phyloP scores from a whole-genome alignment of 2,329 filamentous ascomycete species.

The Alternaria gaisen region DNA sequence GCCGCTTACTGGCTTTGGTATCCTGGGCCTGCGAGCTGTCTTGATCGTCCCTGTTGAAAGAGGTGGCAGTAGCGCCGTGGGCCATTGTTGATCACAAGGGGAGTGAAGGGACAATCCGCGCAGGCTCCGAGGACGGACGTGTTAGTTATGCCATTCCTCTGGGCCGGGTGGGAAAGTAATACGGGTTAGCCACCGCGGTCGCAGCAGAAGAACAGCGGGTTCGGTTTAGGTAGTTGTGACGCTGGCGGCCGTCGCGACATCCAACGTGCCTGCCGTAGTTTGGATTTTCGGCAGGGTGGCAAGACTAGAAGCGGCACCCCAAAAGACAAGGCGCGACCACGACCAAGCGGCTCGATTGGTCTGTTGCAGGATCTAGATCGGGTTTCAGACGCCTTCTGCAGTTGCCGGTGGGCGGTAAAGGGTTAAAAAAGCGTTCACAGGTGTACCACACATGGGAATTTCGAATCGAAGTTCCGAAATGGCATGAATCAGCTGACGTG shows the following conservation, averaged over 20 bases:
- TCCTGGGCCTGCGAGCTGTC: slow-evolving; percentile 26
- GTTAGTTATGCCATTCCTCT: slow-evolving; percentile 28
- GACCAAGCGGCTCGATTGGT: slow-evolving; percentile 8
- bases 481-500: slow-evolving; percentile 13
- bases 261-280: slow-evolving; percentile 13
- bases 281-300: slow-evolving; percentile 11
- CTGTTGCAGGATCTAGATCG: slow-evolving; percentile 8
- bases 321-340: not conserved
- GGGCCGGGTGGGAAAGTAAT: slow-evolving; percentile 6
- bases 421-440: not conserved
- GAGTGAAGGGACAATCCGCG: slow-evolving; percentile 17
- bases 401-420: slow-evolving; percentile 7
- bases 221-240: slow-evolving; percentile 20
- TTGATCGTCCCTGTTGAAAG: slow-evolving; percentile 31
- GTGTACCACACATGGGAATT: slow-evolving; percentile 4
- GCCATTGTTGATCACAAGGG: slow-evolving; percentile 35
- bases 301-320: slow-evolving; percentile 2
- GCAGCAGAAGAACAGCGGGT: slow-evolving; percentile 6
- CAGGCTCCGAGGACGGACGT: slow-evolving; percentile 32
- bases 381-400: not conserved
- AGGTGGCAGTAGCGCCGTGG: slow-evolving; percentile 35
- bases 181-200: slow-evolving; percentile 20
- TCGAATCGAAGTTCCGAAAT: slow-evolving; percentile 16
- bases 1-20: slow-evolving; percentile 43
- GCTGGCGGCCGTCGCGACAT: slow-evolving; percentile 19